phyloP scores from a whole-genome alignment of 208 protist genomes.

The Leishmania mexicana region DNA sequence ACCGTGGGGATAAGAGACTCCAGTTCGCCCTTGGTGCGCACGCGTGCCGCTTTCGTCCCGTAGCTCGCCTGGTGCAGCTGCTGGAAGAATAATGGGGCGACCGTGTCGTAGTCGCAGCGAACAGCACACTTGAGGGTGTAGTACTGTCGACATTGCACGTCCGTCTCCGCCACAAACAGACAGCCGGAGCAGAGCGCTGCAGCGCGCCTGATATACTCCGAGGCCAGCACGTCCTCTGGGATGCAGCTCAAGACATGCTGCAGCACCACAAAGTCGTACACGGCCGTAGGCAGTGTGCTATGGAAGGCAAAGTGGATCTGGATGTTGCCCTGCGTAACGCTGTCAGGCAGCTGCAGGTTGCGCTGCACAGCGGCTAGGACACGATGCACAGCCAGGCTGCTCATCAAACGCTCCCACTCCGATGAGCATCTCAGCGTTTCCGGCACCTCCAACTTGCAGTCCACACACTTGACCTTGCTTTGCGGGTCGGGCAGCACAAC shows the following conservation, averaged over 20 bases:
- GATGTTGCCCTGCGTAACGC: constrained; percentile 13
- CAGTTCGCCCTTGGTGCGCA: constrained; percentile 56
- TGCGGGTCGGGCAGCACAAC: constrained; percentile 36
- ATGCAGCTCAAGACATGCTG: constrained; percentile 68
- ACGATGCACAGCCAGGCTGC: constrained; percentile 33
- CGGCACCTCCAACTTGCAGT: not conserved
- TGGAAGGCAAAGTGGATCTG: constrained; percentile 24
- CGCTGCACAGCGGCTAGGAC: constrained; percentile 17
- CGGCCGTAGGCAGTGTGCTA: constrained; percentile 11
- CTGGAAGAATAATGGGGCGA: constrained; percentile 55
- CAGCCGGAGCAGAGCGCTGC: constrained; percentile 26
- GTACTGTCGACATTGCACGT: constrained; percentile 67
- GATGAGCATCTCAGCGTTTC: constrained; percentile 5
- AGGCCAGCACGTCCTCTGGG: constrained; percentile 27
- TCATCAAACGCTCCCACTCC: constrained; percentile 40
- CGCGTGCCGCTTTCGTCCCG: constrained; percentile 24
- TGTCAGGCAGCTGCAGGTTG: constrained; percentile 16
- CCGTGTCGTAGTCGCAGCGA: constrained; percentile 46
- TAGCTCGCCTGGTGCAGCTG: constrained; percentile 43
- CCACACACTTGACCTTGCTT: not conserved
- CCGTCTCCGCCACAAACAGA: constrained; percentile 69
- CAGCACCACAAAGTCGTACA: constrained; percentile 76
- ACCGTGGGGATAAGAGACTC: constrained; percentile 28
- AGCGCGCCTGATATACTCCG: constrained; percentile 27
- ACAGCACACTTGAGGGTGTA: constrained; percentile 45